Evolutionary conservation across 2,329 filamentous ascomycete genomes (phyloP), one percentile per base, ranked within the genome.

Genomic region (Clonostachys solani): DNA sequence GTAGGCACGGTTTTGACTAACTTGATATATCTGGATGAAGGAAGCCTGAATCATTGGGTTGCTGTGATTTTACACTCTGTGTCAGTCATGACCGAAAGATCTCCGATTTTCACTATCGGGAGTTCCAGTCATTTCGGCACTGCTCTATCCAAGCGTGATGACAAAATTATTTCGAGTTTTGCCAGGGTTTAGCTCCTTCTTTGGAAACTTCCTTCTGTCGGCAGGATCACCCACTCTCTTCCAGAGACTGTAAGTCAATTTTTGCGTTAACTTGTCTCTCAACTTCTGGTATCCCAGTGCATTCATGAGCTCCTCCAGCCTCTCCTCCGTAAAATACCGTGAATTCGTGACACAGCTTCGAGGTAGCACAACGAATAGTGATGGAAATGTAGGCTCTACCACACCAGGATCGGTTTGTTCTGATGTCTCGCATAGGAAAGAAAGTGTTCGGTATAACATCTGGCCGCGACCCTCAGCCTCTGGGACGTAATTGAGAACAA

Each of bases 401-500:
- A 16, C 46, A 58, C 50, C 42, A 48, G 35, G 13, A 37, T 44
- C 5, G 33, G 34, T 47, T 23, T 12, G 33, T 43, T 29, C 43
- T n/a, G 15, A 23, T 9, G 13, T 37, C 40, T 52, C 36, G 41
- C 68, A 78, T 41, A 95, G 70, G 60, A 96, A 96, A 17, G 79
- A 68, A 13, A 86, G 74, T 34, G 86, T 91, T 38, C 88, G 81
- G 45, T 79, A 74, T 46, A 99, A 78, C 94, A 99, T 99, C 49
- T 88, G 80, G 3, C 94, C 94, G 56, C 92, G 80, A 5, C 76
- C 79, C 33, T 69, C 68, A 4, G 90, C 78, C 55, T 92, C 84
- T 0, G 92, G 89, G 4, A 97, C 92, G 60, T 91, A 99, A 65
- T 99, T 99, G 52, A 99, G 75, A 6, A 99, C 94, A 46, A 99